Evolutionary conservation across 2,329 filamentous ascomycete genomes (phyloP), one percentile per base, ranked within the genome.

Genomic region (Reticulascus tulasneorum): DNA sequence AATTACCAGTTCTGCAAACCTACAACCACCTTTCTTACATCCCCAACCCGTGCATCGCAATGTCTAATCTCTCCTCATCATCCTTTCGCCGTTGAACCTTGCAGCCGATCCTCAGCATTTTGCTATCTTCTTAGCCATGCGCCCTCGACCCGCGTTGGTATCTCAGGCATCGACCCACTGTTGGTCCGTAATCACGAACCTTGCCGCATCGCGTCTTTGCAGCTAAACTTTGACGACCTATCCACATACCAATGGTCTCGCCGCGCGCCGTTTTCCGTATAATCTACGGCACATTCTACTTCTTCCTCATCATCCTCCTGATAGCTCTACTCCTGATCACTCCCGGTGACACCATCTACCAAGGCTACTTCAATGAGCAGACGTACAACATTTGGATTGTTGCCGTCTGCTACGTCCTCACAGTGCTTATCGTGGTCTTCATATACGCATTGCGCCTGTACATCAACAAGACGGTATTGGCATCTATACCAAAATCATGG

Each of bases 401-500:
- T 48, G 77, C 78, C 35, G 80, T 85, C 40, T 75, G 77, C 51
- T 94, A 94, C 56, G 63, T 90, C 38, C 66, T 88, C 30, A 88
- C 87, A 11, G 68, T 84, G 29, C 44, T 86, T 29, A 64, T 89
- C 35, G 76, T 87, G 27, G 61, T 78, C 28, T 79, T 94, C 50
- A 77, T 96, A 51, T 96, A 94, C 59, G 75, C 82, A 37, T 78
- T 81, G 35, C 75, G 93, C n/a, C 75, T 96, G 15, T 96, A 91
- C 62, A 86, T 91, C 35, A 94, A 87, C 53, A 80, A 86, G 44
- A 84, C 75, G 29, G 80, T 86, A 8, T 73, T 97, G 8, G 77
- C 82, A 13, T 82, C 79, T 5, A 95, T 98, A 40, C 93, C 93
- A 2, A 93, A 91, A 59, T 69, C 78, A 35, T 94, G 86, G 75